Base-by-base conservation (phyloP, 2,329 filamentous ascomycete genomes). In the Apiospora sp. region DNA sequence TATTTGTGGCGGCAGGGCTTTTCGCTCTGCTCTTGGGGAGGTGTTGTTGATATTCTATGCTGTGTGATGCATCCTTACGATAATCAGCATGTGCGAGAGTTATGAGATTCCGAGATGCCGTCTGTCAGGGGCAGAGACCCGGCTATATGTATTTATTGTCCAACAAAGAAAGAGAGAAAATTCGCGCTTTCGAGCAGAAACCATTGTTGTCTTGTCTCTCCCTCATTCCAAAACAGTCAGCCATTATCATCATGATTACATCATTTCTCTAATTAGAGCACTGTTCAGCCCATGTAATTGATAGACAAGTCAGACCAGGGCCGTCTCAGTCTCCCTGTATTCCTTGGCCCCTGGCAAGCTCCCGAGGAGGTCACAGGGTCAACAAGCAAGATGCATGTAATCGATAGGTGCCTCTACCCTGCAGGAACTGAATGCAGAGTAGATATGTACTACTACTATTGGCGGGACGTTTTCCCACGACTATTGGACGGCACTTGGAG, bases 41-140 rank as follows among this genome's bases (percentile, higher is more conserved):
- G 37, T 64, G 58, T 12, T 41, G 58, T 64, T 64, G 27, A 41
- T 41, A 41, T 41, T 41, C 41, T n/a, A 37, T 13, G 19, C n/a
- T 41, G 34, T 41, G 58, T 41, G 58, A 64, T 64, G 58, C 58
- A 24, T 64, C 34, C 19, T 64, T 64, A 64, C 34, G 58, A 41
- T 64, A 41, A 64, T 64, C 30, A 34, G 58, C 58, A 37, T 64
- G 58, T 41, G 58, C 30, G 58, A 64, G 58, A 64, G 58, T 64
- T 37, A 64, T 24, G 58, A 64, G 58, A 61, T 37, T 64, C 34
- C 5, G 10, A 64, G 34, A 6, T 41, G 37, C 58, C 41, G 58
- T 64, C 58, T 41, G 58, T 64, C 58, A 64, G 54, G 58, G 58
- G 58, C 58, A 64, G 58, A 64, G 58, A 41, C n/a, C 58, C 58